A percentile compares a stretch with the other conserved stretches of the same genome.
phyloP scores from a whole-genome alignment of 495 filamentous ascomycete species.

The Polyplosphaeria fusca region DNA sequence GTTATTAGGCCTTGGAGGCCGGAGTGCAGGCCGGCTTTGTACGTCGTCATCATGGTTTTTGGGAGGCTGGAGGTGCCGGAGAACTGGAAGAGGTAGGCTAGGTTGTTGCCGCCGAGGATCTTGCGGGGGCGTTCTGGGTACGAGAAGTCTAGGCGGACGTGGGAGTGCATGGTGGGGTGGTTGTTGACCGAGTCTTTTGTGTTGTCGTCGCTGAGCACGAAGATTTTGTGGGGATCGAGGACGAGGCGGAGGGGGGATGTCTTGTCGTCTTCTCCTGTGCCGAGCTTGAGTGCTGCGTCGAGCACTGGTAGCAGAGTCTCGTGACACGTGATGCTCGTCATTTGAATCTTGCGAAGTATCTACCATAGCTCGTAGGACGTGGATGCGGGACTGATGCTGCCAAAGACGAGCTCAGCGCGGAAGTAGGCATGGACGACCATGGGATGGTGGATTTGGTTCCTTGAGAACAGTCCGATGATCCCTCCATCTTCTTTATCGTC shows the following conservation, averaged over 20 bases:
- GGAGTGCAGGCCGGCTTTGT: constrained; percentile 16
- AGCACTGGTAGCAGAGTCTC: constrained; percentile 16
- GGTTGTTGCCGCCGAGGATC: constrained; percentile 15
- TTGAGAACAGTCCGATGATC: constrained; percentile 20
- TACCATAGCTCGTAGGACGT: constrained; percentile 23
- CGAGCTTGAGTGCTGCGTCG: constrained; percentile 14
- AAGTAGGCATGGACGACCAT: constrained; percentile 25
- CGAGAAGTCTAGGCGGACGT: constrained; percentile 6
- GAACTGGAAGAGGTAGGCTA: constrained; percentile 22
- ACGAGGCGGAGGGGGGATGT: constrained; percentile 4
- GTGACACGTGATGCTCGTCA: constrained; percentile 12
- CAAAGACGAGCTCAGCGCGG: constrained; percentile 19
- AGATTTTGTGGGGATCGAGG: constrained; percentile 12
- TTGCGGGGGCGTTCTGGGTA: constrained; percentile 11
- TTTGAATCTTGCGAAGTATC: constrained; percentile 21
- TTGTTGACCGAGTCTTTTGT: constrained; percentile 1
- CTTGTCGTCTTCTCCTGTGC: constrained; percentile 11
- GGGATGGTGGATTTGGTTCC: constrained; percentile 24
- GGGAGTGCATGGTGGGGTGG: constrained; percentile 5
- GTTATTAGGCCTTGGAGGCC: constrained; percentile 19
- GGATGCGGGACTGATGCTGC: constrained; percentile 18
- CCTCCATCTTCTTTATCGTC: constrained; percentile 19
- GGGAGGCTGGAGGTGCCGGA: constrained; percentile 20
- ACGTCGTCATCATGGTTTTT: constrained; percentile 24
- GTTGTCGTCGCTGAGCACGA: constrained; percentile 17